Evolutionary conservation across 495 filamentous ascomycete genomes (phyloP).

Genomic region (Aspergillus diversus): DNA sequence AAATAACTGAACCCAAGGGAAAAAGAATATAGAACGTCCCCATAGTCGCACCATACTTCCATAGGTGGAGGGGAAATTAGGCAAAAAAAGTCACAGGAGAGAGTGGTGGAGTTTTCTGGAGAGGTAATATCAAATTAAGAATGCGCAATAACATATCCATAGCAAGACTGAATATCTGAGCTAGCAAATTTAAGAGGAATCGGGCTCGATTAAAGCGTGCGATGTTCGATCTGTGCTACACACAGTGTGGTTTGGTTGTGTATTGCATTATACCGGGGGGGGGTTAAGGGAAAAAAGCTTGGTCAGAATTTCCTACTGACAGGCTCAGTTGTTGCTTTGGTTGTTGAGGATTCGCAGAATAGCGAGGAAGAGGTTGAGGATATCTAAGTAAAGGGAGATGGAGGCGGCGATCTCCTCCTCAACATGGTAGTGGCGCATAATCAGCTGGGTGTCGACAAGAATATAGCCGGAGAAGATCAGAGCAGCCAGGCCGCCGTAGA

Average conservation of each 20-base stretch:
- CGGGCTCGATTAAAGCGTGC: not conserved
- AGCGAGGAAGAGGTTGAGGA: constrained; percentile 94
- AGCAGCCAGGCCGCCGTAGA: constrained; percentile 79
- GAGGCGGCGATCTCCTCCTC: constrained; percentile 98
- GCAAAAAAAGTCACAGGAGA: too few relatives aligned
- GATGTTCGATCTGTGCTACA: too few relatives aligned
- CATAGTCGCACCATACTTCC: too few relatives aligned
- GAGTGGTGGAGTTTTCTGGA: too few relatives aligned
- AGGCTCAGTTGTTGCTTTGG: constrained; percentile 75
- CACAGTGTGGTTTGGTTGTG: not conserved
- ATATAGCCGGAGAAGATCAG: constrained; percentile 94
- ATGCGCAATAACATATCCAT: too few relatives aligned
- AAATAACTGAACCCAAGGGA: too few relatives aligned
- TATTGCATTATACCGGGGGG: not conserved
- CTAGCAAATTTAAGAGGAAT: too few relatives aligned
- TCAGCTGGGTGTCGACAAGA: constrained; percentile 92
- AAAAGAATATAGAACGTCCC: too few relatives aligned
- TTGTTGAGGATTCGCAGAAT: constrained; percentile 90
- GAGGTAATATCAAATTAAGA: too few relatives aligned
- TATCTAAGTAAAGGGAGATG: constrained; percentile 92
- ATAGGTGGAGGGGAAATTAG: too few relatives aligned
- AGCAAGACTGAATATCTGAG: too few relatives aligned
- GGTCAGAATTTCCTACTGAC: not conserved
- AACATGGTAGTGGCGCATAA: constrained; percentile 93
- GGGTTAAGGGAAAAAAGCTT: not conserved